Evolutionary conservation across 2,329 filamentous ascomycete genomes (phyloP).

Genomic region (Pestalotiopsis sp.): DNA sequence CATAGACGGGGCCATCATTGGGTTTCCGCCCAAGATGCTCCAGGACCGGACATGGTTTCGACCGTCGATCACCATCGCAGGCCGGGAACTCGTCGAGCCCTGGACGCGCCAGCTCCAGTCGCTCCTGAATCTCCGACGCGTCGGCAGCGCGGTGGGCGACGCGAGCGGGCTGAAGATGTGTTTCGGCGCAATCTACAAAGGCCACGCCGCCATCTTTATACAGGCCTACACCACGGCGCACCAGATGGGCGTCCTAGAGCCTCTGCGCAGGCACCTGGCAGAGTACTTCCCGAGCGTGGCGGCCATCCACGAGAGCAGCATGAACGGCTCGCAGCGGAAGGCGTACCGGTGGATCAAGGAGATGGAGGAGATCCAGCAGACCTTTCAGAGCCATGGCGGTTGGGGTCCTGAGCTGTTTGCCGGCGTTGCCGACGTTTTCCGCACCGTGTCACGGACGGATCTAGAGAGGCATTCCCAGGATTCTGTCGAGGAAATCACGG

Average conservation of each 20-base stretch:
- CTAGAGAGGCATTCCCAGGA: not conserved
- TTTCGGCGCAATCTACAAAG: not conserved
- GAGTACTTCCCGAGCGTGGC: not conserved
- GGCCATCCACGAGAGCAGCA: not conserved
- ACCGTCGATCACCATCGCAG: not conserved
- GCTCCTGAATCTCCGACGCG: not conserved
- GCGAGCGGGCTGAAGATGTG: conserved; percentile 3
- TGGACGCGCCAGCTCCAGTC: not conserved
- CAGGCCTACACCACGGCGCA: not conserved
- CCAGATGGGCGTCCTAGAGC: not conserved
- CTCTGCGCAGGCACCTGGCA: not conserved
- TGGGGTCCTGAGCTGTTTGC: not conserved
- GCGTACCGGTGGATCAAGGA: conserved; percentile 4
- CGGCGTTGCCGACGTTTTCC: conserved; percentile 1
- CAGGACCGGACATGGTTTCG: not conserved
- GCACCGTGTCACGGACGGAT: not conserved
- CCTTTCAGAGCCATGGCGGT: not conserved
- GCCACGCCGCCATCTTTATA: not conserved
- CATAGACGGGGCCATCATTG: conserved; percentile 1
- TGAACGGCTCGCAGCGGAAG: conserved; percentile 2
- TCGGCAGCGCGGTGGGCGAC: not conserved
- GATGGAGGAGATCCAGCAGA: not conserved
- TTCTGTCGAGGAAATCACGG: not conserved
- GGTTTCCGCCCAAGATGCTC: not conserved
- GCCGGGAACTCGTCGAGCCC: not conserved